Percentiles rank a stretch among this genome's conserved stretches.
Conservation (phyloP, 2,329 filamentous ascomycete genomes). For the Botrytis paeoniae region DNA sequence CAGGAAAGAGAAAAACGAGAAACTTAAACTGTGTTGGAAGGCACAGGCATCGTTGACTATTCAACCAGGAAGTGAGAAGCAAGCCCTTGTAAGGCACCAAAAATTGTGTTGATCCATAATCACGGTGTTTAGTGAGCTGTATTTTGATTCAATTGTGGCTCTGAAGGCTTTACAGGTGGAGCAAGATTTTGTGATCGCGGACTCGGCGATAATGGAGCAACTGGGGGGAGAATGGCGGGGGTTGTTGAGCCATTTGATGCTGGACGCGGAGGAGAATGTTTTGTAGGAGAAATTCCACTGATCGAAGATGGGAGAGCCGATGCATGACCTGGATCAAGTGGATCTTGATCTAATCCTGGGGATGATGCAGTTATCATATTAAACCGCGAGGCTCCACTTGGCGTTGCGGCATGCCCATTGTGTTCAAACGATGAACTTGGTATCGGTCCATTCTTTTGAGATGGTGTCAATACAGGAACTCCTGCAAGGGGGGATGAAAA, state of each 20-base stretch:
- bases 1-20: not conserved
- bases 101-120: not conserved
- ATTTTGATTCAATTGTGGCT: conserved; percentile 19
- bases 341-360: conserved; percentile 21
- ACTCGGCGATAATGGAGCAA: conserved; percentile 56
- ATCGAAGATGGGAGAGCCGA: conserved; percentile 37
- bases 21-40: not conserved
- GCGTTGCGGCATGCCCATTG: conserved; percentile 19
- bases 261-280: conserved; percentile 41
- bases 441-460: conserved; percentile 23
- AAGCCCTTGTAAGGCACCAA: not conserved
- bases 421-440: conserved; percentile 22
- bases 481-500: conserved; percentile 35
- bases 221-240: conserved; percentile 54
- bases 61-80: not conserved
- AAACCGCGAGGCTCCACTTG: conserved; percentile 14
- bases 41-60: not conserved
- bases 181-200: conserved; percentile 56
- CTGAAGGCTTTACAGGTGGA: conserved; percentile 54
- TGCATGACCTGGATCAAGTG: conserved; percentile 26
- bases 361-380: conserved; percentile 19
- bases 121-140: not conserved
- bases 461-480: conserved; percentile 34
- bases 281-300: conserved; percentile 46
- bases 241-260: conserved; percentile 30